A percentile compares a stretch with the other conserved stretches of the same genome.
These are phyloP conservation scores for Aspergillus vadensis DNA, from an alignment of 2,329 filamentous ascomycete genomes.

Conservation along the genomic window DNA sequence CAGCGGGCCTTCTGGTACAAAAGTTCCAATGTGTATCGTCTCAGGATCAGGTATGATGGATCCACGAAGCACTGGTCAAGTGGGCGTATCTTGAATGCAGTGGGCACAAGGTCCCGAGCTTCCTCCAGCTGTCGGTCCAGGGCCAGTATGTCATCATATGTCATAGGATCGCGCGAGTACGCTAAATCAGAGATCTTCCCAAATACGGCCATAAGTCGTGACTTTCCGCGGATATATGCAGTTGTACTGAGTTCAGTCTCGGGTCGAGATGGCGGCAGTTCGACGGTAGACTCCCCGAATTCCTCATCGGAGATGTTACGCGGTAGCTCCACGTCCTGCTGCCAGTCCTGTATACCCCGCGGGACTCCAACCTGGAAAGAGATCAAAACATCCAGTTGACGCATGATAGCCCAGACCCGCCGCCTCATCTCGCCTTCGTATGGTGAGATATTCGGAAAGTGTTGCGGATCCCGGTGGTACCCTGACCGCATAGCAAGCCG, in stretches of 20 bases:
- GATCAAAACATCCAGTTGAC: constrained; percentile 62
- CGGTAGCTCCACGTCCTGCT: constrained; percentile 61
- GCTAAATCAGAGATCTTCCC: constrained; percentile 43
- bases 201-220: constrained; percentile 38
- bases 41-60: constrained; percentile 54
- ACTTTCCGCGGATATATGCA: constrained; percentile 42
- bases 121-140: constrained; percentile 41
- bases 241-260: constrained; percentile 54
- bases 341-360: constrained; percentile 60
- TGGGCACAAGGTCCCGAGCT: constrained; percentile 27
- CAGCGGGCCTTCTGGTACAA: constrained; percentile 55
- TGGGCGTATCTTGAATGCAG: constrained; percentile 26
- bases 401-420: constrained; percentile 43
- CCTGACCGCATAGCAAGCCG: constrained; percentile 65
- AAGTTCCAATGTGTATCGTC: constrained; percentile 54
- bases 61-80: constrained; percentile 49
- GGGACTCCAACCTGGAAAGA: constrained; percentile 68
- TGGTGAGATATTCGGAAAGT: constrained; percentile 55
- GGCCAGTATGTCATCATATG: constrained; percentile 41
- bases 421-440: constrained; percentile 59
- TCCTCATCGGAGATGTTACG: constrained; percentile 64
- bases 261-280: constrained; percentile 58
- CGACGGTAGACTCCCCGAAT: constrained; percentile 53
- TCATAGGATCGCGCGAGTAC: constrained; percentile 34
- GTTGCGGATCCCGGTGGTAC: constrained; percentile 59